A percentile compares a stretch with the other conserved stretches of the same genome.
phyloP scores from a whole-genome alignment of 2,329 filamentous ascomycete species.

The Colletotrichum eleusines region DNA sequence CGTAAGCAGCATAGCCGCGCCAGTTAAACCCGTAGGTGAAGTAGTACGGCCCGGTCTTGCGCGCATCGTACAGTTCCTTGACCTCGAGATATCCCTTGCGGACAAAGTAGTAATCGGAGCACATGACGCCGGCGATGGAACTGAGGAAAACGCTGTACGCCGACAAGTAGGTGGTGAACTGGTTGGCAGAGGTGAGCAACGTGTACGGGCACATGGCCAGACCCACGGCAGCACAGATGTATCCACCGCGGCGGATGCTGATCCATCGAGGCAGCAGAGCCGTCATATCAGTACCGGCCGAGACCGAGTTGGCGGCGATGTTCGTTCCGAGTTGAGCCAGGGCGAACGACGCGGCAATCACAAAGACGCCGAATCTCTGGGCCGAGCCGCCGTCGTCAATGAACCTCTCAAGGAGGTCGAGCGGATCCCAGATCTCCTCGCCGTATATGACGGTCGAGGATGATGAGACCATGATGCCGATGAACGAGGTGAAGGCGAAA shows the following conservation, averaged over 20 bases:
- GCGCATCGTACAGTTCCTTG: constrained; percentile 82
- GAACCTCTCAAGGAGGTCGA: constrained; percentile 75
- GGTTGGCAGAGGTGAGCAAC: constrained; percentile 79
- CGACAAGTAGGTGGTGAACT: constrained; percentile 91
- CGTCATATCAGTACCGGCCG: constrained; percentile 85
- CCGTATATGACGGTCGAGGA: constrained; percentile 77
- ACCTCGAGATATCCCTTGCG: constrained; percentile 85
- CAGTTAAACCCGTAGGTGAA: constrained; percentile 81
- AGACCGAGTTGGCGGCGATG: constrained; percentile 88
- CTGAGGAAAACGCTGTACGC: constrained; percentile 96
- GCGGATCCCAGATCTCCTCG: constrained; percentile 77
- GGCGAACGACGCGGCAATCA: constrained; percentile 77
- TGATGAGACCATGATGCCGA: constrained; percentile 83
- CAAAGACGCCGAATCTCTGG: constrained; percentile 80
- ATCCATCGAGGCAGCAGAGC: constrained; percentile 83
- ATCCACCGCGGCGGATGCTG: constrained; percentile 88
- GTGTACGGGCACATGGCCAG: constrained; percentile 91
- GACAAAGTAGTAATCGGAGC: constrained; percentile 88
- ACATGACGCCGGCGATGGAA: constrained; percentile 91
- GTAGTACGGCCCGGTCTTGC: constrained; percentile 77
- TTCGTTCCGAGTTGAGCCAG: constrained; percentile 89
- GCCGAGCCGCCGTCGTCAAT: constrained; percentile 75
- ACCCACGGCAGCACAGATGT: constrained; percentile 83
- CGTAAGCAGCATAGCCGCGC: constrained; percentile 86
- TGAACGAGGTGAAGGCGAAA: constrained; percentile 85